A percentile compares a stretch with the other conserved stretches of the same genome.
phyloP scores from a whole-genome alignment of 73 alveolate genomes.

The Uronychia setigera region DNA sequence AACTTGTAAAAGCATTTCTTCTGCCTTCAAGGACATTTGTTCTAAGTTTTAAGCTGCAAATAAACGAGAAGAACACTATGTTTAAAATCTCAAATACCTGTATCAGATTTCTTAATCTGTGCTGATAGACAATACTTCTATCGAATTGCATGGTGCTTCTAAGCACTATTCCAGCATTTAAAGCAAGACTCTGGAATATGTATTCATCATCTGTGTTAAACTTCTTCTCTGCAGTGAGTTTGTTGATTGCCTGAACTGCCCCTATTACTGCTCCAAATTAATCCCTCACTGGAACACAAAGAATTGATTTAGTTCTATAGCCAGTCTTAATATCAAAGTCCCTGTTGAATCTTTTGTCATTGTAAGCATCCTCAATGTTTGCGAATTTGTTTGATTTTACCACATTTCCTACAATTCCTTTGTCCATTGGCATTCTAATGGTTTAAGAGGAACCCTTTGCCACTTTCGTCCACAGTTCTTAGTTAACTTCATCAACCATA shows the following conservation, averaged over 20 bases:
- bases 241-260: background rate
- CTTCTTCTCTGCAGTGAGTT: background rate
- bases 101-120: constrained; percentile 21
- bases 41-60: no score
- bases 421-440: constrained; percentile 67
- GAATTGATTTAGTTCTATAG: constrained; percentile 77
- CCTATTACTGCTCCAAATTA: background rate
- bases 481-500: constrained; percentile 78
- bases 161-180: constrained; percentile 38
- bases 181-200: constrained; percentile 46
- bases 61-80: no score
- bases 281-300: constrained; percentile 70
- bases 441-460: constrained; percentile 78
- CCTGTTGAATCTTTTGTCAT: constrained; percentile 70
- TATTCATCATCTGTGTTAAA: constrained; percentile 58
- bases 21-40: no score
- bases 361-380: constrained; percentile 82
- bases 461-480: constrained; percentile 76
- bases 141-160: constrained; percentile 25
- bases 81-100: constrained; percentile 17
- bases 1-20: constrained; percentile 59
- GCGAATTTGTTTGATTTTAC: constrained; percentile 51
- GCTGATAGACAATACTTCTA: constrained; percentile 23
- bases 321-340: constrained; percentile 65
- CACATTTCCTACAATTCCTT: constrained; percentile 70